phyloP scores from a whole-genome alignment of 371 early-diverging fungal species.

The Gilbertella persicaria region DNA sequence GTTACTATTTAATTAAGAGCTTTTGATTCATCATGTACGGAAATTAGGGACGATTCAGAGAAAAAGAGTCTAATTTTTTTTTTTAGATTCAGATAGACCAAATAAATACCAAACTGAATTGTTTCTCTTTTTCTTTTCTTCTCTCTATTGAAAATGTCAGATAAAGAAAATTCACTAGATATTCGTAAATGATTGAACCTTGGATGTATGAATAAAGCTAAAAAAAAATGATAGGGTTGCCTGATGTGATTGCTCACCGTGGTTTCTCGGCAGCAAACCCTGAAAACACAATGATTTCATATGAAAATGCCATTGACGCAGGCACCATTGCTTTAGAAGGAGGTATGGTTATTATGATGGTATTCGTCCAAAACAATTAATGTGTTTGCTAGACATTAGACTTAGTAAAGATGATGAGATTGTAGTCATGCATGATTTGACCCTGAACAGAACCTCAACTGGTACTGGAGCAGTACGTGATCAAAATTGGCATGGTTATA shows the following conservation, averaged over 20 bases:
- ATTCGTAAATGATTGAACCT: too few relatives aligned
- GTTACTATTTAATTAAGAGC: too few relatives aligned
- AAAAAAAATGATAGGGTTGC: constrained; percentile 24
- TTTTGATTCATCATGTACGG: too few relatives aligned
- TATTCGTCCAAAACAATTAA: not conserved
- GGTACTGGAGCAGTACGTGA: constrained; percentile 55
- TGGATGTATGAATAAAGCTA: too few relatives aligned
- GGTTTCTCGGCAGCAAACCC: constrained; percentile 64
- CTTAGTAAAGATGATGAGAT: constrained; percentile 63
- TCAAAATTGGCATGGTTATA: constrained; percentile 57
- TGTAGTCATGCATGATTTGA: constrained; percentile 66
- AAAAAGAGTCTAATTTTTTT: too few relatives aligned
- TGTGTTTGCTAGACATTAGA: constrained; percentile 49
- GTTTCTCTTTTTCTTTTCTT: too few relatives aligned
- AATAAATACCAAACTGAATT: too few relatives aligned
- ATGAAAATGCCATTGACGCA: constrained; percentile 56
- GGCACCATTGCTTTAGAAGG: constrained; percentile 65
- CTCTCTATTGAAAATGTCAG: too few relatives aligned
- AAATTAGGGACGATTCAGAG: too few relatives aligned
- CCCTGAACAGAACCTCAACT: constrained; percentile 59
- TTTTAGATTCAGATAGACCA: too few relatives aligned
- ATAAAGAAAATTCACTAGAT: too few relatives aligned
- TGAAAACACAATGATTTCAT: constrained; percentile 65
- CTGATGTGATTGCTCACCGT: constrained; percentile 52
- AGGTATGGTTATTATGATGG: constrained; percentile 35